A percentile compares a stretch with the other conserved stretches of the same genome.
Evolutionary conservation across 176 grass and related monocot species (phyloP).

Genomic region (Eragrostis curvula): DNA sequence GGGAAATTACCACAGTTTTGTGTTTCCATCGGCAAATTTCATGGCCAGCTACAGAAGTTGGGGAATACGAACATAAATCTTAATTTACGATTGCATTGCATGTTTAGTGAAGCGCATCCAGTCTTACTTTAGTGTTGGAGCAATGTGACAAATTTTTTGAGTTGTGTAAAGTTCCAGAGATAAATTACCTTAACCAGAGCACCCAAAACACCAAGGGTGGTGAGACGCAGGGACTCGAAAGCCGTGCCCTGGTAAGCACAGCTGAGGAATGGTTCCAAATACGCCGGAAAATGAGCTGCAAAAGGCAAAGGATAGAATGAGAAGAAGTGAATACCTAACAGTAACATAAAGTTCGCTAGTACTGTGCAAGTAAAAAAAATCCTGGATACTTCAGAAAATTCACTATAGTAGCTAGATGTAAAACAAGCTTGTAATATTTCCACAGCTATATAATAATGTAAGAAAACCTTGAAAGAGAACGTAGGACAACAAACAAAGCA

Average conservation of each 20-base stretch:
- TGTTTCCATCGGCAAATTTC: constrained; percentile 10
- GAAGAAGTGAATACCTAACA: not conserved
- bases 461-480: not conserved
- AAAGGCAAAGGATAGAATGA: constrained; percentile 26
- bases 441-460: constrained; percentile 12
- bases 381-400: not conserved
- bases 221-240: constrained; percentile 81
- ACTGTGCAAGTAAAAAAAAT: constrained; percentile 5
- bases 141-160: not conserved
- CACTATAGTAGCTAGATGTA: constrained; percentile 14
- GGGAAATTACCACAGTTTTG: not conserved
- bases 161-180: not conserved
- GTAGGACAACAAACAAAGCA: constrained; percentile 16
- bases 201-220: constrained; percentile 77
- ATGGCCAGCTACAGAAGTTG: not conserved
- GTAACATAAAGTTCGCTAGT: not conserved
- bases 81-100: constrained; percentile 29
- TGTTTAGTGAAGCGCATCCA: constrained; percentile 19
- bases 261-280: constrained; percentile 71
- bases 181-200: constrained; percentile 87
- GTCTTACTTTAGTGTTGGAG: constrained; percentile 11
- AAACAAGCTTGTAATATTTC: constrained; percentile 21
- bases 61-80: constrained; percentile 23
- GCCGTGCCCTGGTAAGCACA: constrained; percentile 53
- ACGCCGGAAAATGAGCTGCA: constrained; percentile 67